Evolutionary conservation across 2,329 filamentous ascomycete species (phyloP), one percentile per base, ranked within the genome.

Genomic region (Scleromitrula shiraiana): DNA sequence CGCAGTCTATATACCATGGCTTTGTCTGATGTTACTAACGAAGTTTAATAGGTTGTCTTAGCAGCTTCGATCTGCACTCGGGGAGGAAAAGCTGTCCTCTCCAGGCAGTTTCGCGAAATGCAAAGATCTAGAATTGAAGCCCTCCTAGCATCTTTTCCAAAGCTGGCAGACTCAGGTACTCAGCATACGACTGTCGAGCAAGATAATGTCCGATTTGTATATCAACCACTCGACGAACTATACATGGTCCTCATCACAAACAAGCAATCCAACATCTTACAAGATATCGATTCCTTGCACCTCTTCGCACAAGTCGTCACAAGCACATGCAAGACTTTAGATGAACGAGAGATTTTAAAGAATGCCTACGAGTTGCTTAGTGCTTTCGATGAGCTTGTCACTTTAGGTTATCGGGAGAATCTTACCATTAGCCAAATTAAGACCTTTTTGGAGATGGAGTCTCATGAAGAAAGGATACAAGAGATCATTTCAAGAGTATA

Each of bases 171-270:
- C 68, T 89, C 87, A 54, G 87, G 90, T 53, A 96, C 89, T 44
- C 93, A 98, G 70, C 93, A 98, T 70, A 98, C 93, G 23, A 98
- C 88, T 5, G 90, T 97, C 62, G 93, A 98, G 71, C 90, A 97
- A 71, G 94, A 98, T 74, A 97, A 95, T 73, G 93, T 98, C 64
- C 91, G 93, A 72, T 98, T 96, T 66, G 93, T 98, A 50, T 98
- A 98, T 75, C 93, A 98, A 68, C 94, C 93, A 52, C 78, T 98
- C 56, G 94, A 98, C 71, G 94, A 98, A 74, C 83, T 98, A 56
- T 98, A 98, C 78, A 97, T 98, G 81, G 91, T 98, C 57, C 82
- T 98, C 64, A 97, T 98, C 70, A 98, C 94, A 68, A 98, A 98
- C 76, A 86, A 89, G 62, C 93, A 97, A 75, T 97, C 91, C 68